Conservation (phyloP, 352 stramenopile genomes). For the Phytophthora multivora region DNA sequence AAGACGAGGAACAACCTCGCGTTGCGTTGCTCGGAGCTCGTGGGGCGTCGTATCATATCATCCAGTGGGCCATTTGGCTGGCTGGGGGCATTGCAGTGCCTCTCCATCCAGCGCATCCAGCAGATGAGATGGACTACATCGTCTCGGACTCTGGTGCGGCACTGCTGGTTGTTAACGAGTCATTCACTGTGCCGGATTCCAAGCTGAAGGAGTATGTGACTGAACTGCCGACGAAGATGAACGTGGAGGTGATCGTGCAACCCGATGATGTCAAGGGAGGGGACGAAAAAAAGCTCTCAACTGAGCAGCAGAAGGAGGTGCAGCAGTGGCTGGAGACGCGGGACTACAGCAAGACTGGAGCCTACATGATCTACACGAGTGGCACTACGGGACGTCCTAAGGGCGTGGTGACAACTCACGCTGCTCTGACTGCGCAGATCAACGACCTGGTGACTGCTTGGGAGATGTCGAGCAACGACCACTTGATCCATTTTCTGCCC, state of each 20-base stretch:
- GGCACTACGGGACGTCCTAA: slow-evolving; percentile 85
- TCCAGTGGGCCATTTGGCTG: slow-evolving; percentile 83
- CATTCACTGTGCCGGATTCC: slow-evolving; percentile 27
- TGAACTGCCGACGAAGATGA: slow-evolving; percentile 17
- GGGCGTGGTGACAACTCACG: slow-evolving; percentile 84
- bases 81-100: slow-evolving; percentile 68
- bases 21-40: slow-evolving; percentile 51
- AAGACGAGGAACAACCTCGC: slow-evolving; percentile 30
- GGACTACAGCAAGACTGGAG: slow-evolving; percentile 28
- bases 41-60: slow-evolving; percentile 58
- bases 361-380: slow-evolving; percentile 86
- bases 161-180: slow-evolving; percentile 56
- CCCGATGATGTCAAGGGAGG: slow-evolving; percentile 21
- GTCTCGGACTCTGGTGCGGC: slow-evolving; percentile 56
- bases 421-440: slow-evolving; percentile 73
- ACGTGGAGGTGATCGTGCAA: slow-evolving; percentile 31
- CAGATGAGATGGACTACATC: slow-evolving; percentile 78
- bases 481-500: slow-evolving; percentile 90
- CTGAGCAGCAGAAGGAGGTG: slow-evolving; percentile 26
- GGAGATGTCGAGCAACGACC: slow-evolving; percentile 77
- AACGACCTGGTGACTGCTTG: slow-evolving; percentile 84
- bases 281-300: slow-evolving; percentile 13
- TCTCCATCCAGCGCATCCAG: slow-evolving; percentile 58
- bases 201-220: slow-evolving; percentile 35
- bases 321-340: slow-evolving; percentile 38